These are phyloP conservation scores for Exophiala dermatitidis DNA, from an alignment of 2,329 filamentous ascomycete species.

Conservation along the genomic window DNA sequence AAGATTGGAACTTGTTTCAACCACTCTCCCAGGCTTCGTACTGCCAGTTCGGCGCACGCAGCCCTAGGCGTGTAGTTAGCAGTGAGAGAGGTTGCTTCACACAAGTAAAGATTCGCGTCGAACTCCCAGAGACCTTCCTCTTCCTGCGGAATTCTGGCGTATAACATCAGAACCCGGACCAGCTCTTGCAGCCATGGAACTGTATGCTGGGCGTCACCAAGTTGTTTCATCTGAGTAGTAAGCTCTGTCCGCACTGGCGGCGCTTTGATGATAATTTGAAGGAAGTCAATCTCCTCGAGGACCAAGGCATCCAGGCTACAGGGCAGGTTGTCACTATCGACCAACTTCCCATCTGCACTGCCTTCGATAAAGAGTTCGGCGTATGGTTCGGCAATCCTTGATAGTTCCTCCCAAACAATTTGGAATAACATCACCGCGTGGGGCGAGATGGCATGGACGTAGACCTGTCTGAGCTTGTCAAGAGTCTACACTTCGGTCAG, in stretches of 20 bases:
- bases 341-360: constrained; percentile 73
- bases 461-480: constrained; percentile 78
- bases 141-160: constrained; percentile 83
- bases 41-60: constrained; percentile 82
- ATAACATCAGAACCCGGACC: constrained; percentile 75
- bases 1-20: constrained; percentile 67
- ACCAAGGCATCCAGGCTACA: constrained; percentile 92
- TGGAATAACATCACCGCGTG: constrained; percentile 79
- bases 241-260: constrained; percentile 83
- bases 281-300: constrained; percentile 87
- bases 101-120: constrained; percentile 89
- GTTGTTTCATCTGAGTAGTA: constrained; percentile 63
- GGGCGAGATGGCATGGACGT: constrained; percentile 71
- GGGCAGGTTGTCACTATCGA: constrained; percentile 77
- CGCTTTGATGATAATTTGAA: constrained; percentile 83
- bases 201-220: constrained; percentile 52
- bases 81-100: constrained; percentile 88
- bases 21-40: constrained; percentile 83
- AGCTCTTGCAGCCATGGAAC: constrained; percentile 80
- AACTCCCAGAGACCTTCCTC: constrained; percentile 96
- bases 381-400: constrained; percentile 63
- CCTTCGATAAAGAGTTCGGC: constrained; percentile 77
- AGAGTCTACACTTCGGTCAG: constrained; percentile 54
- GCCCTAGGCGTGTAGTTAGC: constrained; percentile 94
- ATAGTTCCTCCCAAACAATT: constrained; percentile 82